These are phyloP conservation scores for Hansenula sp. DNA, from an alignment of 1,139 yeast genomes.

Conservation along the genomic window DNA sequence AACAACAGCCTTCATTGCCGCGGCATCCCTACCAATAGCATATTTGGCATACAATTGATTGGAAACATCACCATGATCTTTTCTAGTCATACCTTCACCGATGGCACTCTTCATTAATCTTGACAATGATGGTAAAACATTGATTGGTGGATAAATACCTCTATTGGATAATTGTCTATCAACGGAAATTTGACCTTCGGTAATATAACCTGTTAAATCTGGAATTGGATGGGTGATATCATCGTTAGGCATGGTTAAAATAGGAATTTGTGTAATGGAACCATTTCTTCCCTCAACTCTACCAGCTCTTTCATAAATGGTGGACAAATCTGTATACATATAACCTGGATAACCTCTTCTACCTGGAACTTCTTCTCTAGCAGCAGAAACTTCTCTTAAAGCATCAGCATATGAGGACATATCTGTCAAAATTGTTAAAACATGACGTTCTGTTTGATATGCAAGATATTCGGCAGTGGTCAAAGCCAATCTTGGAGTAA, in stretches of 20 bases:
- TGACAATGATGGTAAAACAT: constrained; percentile 93
- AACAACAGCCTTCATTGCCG: constrained; percentile 99
- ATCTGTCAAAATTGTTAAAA: constrained; percentile 94
- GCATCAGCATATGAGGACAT: constrained; percentile 99
- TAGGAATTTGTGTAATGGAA: constrained; percentile 97
- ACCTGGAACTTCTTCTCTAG: constrained; percentile 99
- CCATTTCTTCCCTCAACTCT: constrained; percentile 99
- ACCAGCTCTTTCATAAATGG: constrained; percentile 99
- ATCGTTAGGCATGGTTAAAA: constrained; percentile 99
- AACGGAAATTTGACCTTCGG: constrained; percentile 97
- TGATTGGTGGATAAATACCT: constrained; percentile 98
- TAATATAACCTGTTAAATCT: constrained; percentile 98
- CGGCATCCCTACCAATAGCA: constrained; percentile 99
- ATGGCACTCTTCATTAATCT: constrained; percentile 99
- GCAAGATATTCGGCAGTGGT: constrained; percentile 99
- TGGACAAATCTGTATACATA: constrained; percentile 98
- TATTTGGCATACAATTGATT: constrained; percentile 98
- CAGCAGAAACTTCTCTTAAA: constrained; percentile 98
- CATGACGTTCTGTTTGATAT: constrained; percentile 98
- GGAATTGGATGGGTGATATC: constrained; percentile 99
- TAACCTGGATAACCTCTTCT: constrained; percentile 99
- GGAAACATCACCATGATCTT: constrained; percentile 98
- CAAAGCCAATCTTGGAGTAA: constrained; percentile 98
- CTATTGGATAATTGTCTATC: constrained; percentile 95
- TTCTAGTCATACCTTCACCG: constrained; percentile 99